phyloP scores from a whole-genome alignment of 129 eudicot species.

The Saussurea involucrata region DNA sequence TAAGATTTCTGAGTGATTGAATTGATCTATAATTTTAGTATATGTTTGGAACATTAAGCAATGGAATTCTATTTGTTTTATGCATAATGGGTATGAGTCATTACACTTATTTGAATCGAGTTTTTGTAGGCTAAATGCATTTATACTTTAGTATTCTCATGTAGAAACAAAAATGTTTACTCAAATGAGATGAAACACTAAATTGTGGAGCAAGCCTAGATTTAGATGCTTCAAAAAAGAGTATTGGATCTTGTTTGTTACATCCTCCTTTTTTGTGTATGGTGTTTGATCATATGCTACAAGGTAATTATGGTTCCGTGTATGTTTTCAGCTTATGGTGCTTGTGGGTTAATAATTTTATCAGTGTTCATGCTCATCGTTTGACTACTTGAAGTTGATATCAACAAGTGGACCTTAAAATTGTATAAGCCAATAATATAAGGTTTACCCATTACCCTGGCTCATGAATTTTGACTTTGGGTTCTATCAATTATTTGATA shows the following conservation, averaged over 20 bases:
- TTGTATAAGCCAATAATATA: too few relatives aligned
- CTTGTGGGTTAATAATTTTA: slow-evolving; percentile 48
- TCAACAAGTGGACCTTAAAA: too few relatives aligned
- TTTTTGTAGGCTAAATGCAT: not conserved
- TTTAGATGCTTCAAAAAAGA: not conserved
- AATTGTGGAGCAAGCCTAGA: not conserved
- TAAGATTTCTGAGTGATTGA: too few relatives aligned
- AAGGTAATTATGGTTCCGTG: not conserved
- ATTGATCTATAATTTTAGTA: too few relatives aligned
- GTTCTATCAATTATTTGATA: too few relatives aligned
- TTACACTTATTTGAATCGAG: slow-evolving; percentile 5
- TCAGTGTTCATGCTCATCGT: too few relatives aligned
- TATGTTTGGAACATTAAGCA: too few relatives aligned
- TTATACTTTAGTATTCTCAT: not conserved
- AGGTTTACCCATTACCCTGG: too few relatives aligned
- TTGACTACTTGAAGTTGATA: too few relatives aligned
- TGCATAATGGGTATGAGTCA: too few relatives aligned
- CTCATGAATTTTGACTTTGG: too few relatives aligned
- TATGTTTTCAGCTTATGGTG: slow-evolving; percentile 65
- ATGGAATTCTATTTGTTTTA: too few relatives aligned
- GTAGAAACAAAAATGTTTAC: not conserved
- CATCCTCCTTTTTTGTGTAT: not conserved
- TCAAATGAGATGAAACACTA: not conserved
- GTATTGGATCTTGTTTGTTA: not conserved
- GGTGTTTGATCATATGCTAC: not conserved